Base-by-base conservation (phyloP, 2,329 filamentous ascomycete genomes). In the Paramyrothecium roridum region DNA sequence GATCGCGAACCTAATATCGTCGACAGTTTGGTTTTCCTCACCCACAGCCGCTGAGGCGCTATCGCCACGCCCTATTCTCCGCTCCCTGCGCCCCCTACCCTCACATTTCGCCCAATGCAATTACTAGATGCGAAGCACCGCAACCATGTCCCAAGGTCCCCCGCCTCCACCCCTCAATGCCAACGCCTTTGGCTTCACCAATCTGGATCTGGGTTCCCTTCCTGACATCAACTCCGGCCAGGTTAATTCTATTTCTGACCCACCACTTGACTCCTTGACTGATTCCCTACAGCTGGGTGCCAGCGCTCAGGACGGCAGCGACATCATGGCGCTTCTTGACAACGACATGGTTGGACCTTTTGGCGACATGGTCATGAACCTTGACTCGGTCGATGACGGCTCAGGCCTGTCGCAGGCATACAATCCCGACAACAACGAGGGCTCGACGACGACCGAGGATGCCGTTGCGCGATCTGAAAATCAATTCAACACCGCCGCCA, bases 281-380 rank as follows among this genome's bases (percentile, higher is more conserved):
- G 22, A 50, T 50, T 22, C 48, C 26, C 43, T 57, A 53, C 55
- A 66, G 59, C 61, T 66, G 59, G 65, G 62, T 54, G 57, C 54
- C 52, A 61, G 61, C 56, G 65, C 63, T 55, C 66, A 65, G 47
- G 65, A 73, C 57, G 62, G 63, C 53, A 63, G 69, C 59, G 71
- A 76, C 59, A 67, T 79, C 52, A 78, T 81, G 72, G 66, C 70
- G 22, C 63, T 78, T 26, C 66, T 81, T 54, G 74, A 80, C 54
- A 72, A 72, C 57, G 67, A 69, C 55, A 70, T 77, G 64, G 67
- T 79, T 52, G 65, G 63, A 55, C 55, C 64, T 46, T 73, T 73
- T 52, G 66, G 67, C 56, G 67, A 73, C 57, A 70, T 80, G 59
- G 65, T 75, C 48, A 77, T 81, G 72, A 70, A 63, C 54, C 64